These are phyloP conservation scores for Hansfordia pulvinata DNA, from an alignment of 2,329 filamentous ascomycete species.

Conservation along the genomic window DNA sequence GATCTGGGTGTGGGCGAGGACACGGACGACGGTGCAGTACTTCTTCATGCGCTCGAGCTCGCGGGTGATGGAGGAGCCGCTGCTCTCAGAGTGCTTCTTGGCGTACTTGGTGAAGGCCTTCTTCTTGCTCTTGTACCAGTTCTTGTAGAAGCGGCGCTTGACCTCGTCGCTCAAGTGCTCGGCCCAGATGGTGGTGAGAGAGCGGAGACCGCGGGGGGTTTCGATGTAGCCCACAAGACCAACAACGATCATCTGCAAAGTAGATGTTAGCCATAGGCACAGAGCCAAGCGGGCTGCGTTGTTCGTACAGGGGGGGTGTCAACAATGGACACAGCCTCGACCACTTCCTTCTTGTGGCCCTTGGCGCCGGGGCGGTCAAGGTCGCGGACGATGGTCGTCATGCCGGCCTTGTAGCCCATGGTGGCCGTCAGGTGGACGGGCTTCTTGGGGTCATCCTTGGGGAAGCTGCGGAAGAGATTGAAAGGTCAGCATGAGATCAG, in stretches of 20 bases:
- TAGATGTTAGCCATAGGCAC: conserved; percentile 61
- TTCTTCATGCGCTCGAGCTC: conserved; percentile 99
- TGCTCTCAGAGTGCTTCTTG: conserved; percentile 98
- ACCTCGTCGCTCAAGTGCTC: conserved; percentile 98
- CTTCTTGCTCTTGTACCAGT: conserved; percentile 99
- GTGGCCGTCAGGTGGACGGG: conserved; percentile 94
- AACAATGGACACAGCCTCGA: conserved; percentile 78
- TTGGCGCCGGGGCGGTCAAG: conserved; percentile 98
- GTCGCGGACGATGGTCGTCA: conserved; percentile 99
- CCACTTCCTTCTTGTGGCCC: conserved; percentile 98
- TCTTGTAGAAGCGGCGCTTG: conserved; percentile 99
- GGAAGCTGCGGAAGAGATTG: conserved; percentile 54
- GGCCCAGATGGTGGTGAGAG: conserved; percentile 98
- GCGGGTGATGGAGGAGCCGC: conserved; percentile 79
- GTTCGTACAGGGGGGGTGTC: conserved; percentile 90
- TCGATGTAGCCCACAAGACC: conserved; percentile 99
- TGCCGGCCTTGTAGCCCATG: conserved; percentile 99
- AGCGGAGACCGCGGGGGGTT: conserved; percentile 97
- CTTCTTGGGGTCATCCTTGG: conserved; percentile 99
- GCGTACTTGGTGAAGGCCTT: conserved; percentile 99
- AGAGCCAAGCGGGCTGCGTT: conserved; percentile 70
- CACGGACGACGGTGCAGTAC: conserved; percentile 99
- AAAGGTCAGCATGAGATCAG: too few species aligned
- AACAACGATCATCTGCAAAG: conserved; percentile 90
- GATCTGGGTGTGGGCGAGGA: conserved; percentile 99